Conservation (phyloP, 768 basidiomycete species). For the Galerina marginata region DNA sequence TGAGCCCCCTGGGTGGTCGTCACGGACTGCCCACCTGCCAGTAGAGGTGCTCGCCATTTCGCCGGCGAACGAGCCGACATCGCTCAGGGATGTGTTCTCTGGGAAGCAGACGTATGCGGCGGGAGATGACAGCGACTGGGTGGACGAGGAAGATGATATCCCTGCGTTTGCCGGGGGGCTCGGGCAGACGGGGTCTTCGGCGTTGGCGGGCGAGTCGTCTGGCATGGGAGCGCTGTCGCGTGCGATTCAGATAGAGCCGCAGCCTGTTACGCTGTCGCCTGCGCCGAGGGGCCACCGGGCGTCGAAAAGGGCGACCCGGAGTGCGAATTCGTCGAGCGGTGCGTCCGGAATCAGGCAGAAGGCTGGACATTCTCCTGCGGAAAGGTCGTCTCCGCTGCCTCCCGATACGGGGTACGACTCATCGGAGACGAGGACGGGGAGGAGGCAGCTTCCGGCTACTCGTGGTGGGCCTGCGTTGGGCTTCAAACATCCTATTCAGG, state of each 20-base stretch:
- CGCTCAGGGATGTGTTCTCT: constrained; percentile 83
- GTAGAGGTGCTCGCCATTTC: constrained; percentile 81
- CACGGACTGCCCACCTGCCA: constrained; percentile 67
- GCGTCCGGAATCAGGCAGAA: constrained; percentile 41
- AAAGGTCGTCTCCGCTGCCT: constrained; percentile 65
- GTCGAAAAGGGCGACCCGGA: constrained; percentile 39
- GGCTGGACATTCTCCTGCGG: constrained; percentile 62
- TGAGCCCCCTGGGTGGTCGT: constrained; percentile 87
- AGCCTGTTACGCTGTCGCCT: constrained; percentile 53
- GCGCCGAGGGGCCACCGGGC: constrained; percentile 54
- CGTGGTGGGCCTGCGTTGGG: constrained; percentile 68
- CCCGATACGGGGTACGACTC: constrained; percentile 53
- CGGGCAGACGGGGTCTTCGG: constrained; percentile 60
- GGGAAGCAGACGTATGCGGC: constrained; percentile 55
- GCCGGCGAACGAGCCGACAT: constrained; percentile 50
- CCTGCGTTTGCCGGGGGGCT: constrained; percentile 78
- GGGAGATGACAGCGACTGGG: constrained; percentile 88
- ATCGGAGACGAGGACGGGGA: constrained; percentile 55
- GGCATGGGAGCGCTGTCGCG: constrained; percentile 2
- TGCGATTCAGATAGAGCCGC: constrained; percentile 37
- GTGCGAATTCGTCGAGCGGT: constrained; percentile 3
- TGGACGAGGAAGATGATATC: constrained; percentile 84
- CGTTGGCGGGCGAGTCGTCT: constrained; percentile 24
- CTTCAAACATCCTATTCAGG: constrained; percentile 72
- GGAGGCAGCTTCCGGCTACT: constrained; percentile 72